Percentiles rank a stretch among this genome's conserved stretches.
Evolutionary conservation across 177 flowering plant species (phyloP).

Genomic region (Vitis hybrid): DNA sequence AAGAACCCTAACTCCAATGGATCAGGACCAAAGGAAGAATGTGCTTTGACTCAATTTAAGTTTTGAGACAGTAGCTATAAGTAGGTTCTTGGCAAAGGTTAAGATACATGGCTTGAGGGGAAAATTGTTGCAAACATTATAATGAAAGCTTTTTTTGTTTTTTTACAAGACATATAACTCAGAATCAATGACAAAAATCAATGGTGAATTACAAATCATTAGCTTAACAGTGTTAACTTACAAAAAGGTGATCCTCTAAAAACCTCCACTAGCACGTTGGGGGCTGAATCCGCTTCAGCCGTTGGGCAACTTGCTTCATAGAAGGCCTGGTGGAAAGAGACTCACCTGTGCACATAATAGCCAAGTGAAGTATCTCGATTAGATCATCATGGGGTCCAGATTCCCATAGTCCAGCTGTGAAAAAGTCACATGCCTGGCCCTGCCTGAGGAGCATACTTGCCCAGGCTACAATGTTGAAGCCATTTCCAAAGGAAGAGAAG

Average conservation of each 20-base stretch:
- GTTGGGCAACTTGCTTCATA: slow-evolving; percentile 19
- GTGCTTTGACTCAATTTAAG: too few species aligned
- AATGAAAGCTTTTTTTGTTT: too few species aligned
- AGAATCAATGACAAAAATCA: background rate
- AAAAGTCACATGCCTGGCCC: slow-evolving; percentile 13
- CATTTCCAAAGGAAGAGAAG: slow-evolving; percentile 16
- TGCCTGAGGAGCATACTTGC: slow-evolving; percentile 15
- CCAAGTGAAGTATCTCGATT: slow-evolving; percentile 15
- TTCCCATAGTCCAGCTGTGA: slow-evolving; percentile 18
- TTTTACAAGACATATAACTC: slow-evolving; percentile 8
- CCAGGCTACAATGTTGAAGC: slow-evolving; percentile 21
- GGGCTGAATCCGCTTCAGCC: slow-evolving; percentile 15
- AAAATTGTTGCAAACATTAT: too few species aligned
- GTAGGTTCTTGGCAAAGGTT: too few species aligned
- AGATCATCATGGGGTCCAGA: slow-evolving; percentile 17
- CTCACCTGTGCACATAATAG: slow-evolving; percentile 13
- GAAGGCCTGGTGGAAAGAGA: slow-evolving; percentile 16
- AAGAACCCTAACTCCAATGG: too few species aligned
- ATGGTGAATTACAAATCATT: slow-evolving; percentile 6
- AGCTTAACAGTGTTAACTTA: slow-evolving; percentile 3
- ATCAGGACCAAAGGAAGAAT: too few species aligned
- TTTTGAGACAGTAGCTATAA: too few species aligned
- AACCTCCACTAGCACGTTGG: slow-evolving; percentile 3
- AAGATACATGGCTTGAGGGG: too few species aligned
- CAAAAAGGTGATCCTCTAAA: background rate